Percentiles rank a stretch among this genome's conserved stretches.
Conservation (phyloP, 2,329 filamentous ascomycete species). For the Trichoderma breve region DNA sequence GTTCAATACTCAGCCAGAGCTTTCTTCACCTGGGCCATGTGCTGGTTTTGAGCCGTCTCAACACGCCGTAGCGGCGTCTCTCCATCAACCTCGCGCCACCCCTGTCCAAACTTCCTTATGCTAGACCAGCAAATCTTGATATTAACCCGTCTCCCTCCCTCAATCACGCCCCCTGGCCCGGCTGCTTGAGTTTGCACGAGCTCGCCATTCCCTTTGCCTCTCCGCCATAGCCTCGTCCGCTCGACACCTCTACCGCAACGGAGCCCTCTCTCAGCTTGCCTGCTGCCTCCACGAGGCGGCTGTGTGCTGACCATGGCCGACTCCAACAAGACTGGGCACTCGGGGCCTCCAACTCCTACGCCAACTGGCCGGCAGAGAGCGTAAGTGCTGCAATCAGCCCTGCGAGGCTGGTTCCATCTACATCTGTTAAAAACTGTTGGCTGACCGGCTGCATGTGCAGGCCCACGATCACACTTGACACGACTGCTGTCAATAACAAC, state of each 20-base stretch:
- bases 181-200: background rate
- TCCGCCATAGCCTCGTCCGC: conserved; percentile 9
- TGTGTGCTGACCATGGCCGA: conserved; percentile 27
- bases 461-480: conserved; percentile 56
- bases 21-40: background rate
- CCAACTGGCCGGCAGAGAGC: conserved; percentile 36
- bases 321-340: conserved; percentile 25
- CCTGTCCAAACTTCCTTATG: background rate
- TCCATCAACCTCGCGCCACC: background rate
- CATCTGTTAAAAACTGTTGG: background rate
- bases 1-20: background rate
- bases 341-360: conserved; percentile 25
- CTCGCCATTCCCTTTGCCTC: background rate
- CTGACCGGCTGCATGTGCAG: conserved; percentile 36
- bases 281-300: conserved; percentile 23
- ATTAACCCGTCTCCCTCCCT: conserved; percentile 1
- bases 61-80: background rate
- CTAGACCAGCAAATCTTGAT: background rate
- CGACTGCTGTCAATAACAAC: conserved; percentile 40
- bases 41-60: conserved; percentile 4
- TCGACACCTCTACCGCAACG: conserved; percentile 7
- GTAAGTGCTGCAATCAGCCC: conserved; percentile 31
- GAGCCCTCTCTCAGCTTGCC: conserved; percentile 17
- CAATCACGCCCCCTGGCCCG: conserved; percentile 13
- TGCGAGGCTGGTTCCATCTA: conserved; percentile 3